Evolutionary conservation across 306 rosid species (phyloP).

Genomic region (Pyrus bretschneideri): DNA sequence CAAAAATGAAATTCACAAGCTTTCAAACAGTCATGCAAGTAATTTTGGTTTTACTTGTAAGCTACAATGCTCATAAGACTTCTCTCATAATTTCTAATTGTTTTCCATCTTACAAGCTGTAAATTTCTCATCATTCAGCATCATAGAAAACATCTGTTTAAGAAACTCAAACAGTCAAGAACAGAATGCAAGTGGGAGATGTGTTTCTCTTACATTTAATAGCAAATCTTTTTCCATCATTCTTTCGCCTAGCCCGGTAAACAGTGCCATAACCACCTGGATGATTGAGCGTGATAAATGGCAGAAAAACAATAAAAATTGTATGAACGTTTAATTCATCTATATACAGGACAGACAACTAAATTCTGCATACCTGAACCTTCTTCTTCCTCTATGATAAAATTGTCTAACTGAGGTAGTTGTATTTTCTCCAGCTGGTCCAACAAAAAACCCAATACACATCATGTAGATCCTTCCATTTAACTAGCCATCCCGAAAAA

Average conservation of each 20-base stretch:
- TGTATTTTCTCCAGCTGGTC: constrained; percentile 20
- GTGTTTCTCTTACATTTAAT: constrained; percentile 20
- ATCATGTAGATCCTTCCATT: background rate
- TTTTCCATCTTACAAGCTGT: background rate
- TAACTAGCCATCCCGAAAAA: background rate
- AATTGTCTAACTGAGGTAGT: constrained; percentile 22
- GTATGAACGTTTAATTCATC: background rate
- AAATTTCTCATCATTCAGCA: background rate
- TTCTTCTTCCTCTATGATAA: constrained; percentile 34
- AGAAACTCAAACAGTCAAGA: background rate
- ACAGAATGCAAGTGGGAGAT: background rate
- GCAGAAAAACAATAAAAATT: background rate
- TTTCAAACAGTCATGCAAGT: background rate
- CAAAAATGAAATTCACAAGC: background rate
- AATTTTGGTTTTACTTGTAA: background rate
- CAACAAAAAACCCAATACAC: constrained; percentile 8
- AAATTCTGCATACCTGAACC: constrained; percentile 27
- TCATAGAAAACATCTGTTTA: background rate
- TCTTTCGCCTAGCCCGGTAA: constrained; percentile 28
- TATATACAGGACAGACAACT: background rate
- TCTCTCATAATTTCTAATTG: background rate
- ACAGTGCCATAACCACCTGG: constrained; percentile 40
- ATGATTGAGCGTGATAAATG: background rate
- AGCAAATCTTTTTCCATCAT: constrained; percentile 27
- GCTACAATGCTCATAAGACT: background rate